phyloP scores from a whole-genome alignment of 805 yeast species.

The Limtongia smithiae region DNA sequence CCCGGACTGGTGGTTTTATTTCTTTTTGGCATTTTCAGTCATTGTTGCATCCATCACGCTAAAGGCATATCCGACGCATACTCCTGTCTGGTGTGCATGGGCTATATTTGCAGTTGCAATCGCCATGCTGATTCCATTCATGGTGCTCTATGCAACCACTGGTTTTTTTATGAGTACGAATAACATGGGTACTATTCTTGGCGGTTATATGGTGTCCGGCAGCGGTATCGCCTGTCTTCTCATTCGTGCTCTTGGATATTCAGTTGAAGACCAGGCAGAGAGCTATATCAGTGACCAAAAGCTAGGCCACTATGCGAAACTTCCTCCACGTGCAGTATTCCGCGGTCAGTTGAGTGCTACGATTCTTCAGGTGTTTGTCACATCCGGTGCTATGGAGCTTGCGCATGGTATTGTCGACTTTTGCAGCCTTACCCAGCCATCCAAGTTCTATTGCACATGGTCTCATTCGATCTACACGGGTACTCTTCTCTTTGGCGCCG shows the following conservation, averaged over 20 bases:
- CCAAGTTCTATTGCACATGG: constrained; percentile 48
- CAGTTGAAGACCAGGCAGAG: constrained; percentile 54
- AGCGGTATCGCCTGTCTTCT: constrained; percentile 59
- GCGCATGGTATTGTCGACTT: constrained; percentile 36
- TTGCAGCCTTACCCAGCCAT: constrained; percentile 45
- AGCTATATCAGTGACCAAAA: constrained; percentile 56
- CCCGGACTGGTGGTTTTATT: constrained; percentile 60
- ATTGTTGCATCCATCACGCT: constrained; percentile 42
- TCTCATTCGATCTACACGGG: constrained; percentile 51
- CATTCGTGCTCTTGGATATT: constrained; percentile 57
- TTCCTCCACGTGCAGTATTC: constrained; percentile 61
- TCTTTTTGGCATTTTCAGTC: constrained; percentile 46
- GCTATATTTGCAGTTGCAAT: constrained; percentile 53
- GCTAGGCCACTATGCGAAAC: constrained; percentile 60
- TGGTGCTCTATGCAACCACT: constrained; percentile 58
- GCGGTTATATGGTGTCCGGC: constrained; percentile 63
- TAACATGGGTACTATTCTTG: constrained; percentile 57
- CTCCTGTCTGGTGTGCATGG: constrained; percentile 60
- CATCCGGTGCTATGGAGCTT: constrained; percentile 42
- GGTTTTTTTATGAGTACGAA: constrained; percentile 57
- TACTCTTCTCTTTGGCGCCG: constrained; percentile 59
- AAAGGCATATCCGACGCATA: constrained; percentile 42
- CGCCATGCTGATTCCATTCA: constrained; percentile 57
- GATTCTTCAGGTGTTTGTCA: constrained; percentile 41
- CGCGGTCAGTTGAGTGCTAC: constrained; percentile 49